Evolutionary conservation across 768 basidiomycete species (phyloP).

Genomic region (Agrocybe chaxingu): DNA sequence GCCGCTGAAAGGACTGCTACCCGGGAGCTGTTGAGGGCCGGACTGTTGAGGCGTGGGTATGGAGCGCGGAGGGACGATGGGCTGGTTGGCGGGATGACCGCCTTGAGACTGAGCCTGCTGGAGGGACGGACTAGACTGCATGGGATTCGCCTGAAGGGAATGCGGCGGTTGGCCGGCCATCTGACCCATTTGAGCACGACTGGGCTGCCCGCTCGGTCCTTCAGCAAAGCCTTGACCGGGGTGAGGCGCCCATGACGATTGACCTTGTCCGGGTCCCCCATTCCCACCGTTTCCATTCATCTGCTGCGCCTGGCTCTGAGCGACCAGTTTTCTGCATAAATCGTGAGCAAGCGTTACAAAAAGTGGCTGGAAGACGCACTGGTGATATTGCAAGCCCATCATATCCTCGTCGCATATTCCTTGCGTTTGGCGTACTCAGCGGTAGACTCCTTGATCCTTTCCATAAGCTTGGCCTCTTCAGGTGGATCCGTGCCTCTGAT

Average conservation of each 20-base stretch:
- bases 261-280: constrained; percentile 3
- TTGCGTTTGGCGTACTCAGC: constrained; percentile 29
- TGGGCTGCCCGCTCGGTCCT: constrained; percentile 4
- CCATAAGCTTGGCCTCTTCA: constrained; percentile 8
- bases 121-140: constrained; percentile 21
- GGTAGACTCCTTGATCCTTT: constrained; percentile 16
- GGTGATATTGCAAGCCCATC: neutral
- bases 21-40: neutral
- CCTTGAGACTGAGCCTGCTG: constrained; percentile 16
- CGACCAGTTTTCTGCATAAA: constrained; percentile 6
- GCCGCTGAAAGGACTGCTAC: constrained; percentile 9
- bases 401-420: constrained; percentile 38
- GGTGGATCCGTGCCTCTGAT: constrained; percentile 7
- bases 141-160: constrained; percentile 22
- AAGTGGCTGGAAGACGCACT: constrained; percentile 1
- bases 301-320: neutral
- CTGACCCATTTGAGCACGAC: constrained; percentile 8
- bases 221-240: constrained; percentile 3
- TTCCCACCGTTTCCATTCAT: constrained; percentile 5
- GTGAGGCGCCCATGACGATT: constrained; percentile 7
- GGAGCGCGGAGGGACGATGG: constrained; percentile 18
- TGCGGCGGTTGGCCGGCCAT: constrained; percentile 11
- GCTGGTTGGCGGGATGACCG: constrained; percentile 15
- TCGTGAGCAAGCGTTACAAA: neutral
- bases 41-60: constrained; percentile 17